Base-by-base conservation (phyloP, 2,329 filamentous ascomycete species). In the Dactylellina sp. region DNA sequence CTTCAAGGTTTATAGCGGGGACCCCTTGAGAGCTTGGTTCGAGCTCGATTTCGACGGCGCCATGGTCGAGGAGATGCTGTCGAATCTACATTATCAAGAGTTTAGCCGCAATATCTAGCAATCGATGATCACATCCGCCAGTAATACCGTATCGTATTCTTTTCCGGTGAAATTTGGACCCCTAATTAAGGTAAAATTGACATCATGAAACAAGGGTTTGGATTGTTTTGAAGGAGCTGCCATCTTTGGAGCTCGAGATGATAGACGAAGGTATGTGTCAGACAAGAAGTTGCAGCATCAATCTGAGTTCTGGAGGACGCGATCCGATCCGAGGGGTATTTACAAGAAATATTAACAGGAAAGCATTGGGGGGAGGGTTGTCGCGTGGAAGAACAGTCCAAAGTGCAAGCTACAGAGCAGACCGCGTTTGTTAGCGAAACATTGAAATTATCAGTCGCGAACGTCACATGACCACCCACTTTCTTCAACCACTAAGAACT, bases 11-110 rank as follows among this genome's bases (percentile, higher is more conserved):
- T 14, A 82, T 77, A 18, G 71, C 46, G 20, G 70, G 61, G 35
- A 74, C 32, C 22, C 53, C 70, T 40, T 74, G 61, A 2, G 55
- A 40, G 61, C 49, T 74, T 6, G 55, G 39, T 35, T 74, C 49
- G 40, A 68, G 76, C 37, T 81, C 76, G 28, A 85, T 79, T 16
- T 80, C 70, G 11, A 74, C 70, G 40, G 46, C 70, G 28, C 70
- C 79, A 1, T 81, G 79, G 53, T 84, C 80, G 24, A 80, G 79
- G 9, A 83, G 82, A 47, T 81, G 78, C 16, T 81, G 78, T 14
- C 78, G 74, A 52, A 81, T 82, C 77, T 75, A 82, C 35, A 37
- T 37, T 28, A 24, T 39, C 6, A 22, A 12, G 18, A 18, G 25
- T 32, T 63, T 46, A 68, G 55, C 40, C 37, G 35, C 12, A 16